Conservation (phyloP, 2,329 filamentous ascomycete species). For the Calonectria leucothoes region DNA sequence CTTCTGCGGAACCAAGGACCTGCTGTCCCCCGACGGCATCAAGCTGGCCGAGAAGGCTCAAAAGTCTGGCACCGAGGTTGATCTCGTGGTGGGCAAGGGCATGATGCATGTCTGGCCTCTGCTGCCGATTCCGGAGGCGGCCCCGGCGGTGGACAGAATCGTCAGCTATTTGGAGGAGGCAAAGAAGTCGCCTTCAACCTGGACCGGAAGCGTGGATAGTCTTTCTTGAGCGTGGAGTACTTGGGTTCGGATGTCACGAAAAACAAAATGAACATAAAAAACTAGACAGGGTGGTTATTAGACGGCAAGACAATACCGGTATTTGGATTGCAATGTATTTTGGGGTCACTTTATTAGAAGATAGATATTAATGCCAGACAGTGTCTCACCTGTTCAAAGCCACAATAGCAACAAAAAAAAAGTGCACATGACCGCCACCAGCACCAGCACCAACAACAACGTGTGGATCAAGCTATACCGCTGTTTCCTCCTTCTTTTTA, state of each 20-base stretch:
- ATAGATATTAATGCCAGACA: background rate
- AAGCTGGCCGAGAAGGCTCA: conserved; percentile 43
- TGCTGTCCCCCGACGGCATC: conserved; percentile 43
- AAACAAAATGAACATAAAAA: background rate
- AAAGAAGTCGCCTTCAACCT: conserved; percentile 14
- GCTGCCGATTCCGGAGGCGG: conserved; percentile 43
- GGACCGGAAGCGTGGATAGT: conserved; percentile 26
- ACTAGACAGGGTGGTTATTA: background rate
- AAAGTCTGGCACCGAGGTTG: conserved; percentile 40
- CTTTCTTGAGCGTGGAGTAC: background rate
- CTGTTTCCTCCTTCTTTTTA: conserved; percentile 1
- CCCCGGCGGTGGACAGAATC: conserved; percentile 40
- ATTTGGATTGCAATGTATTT: background rate
- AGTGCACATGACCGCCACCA: background rate
- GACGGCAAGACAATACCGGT: background rate
- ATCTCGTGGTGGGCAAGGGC: conserved; percentile 43
- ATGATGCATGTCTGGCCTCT: conserved; percentile 50
- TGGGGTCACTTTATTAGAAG: background rate
- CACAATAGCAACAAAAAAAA: background rate
- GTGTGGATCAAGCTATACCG: too few relatives aligned
- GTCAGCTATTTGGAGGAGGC: conserved; percentile 40
- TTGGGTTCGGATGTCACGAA: background rate
- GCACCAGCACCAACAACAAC: too few relatives aligned
- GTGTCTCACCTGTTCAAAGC: background rate
- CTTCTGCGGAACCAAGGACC: conserved; percentile 42